Percentiles rank a stretch among this genome's conserved stretches.
These are phyloP conservation scores for Serendipita sp. DNA, from an alignment of 768 basidiomycete species.

Conservation along the genomic window DNA sequence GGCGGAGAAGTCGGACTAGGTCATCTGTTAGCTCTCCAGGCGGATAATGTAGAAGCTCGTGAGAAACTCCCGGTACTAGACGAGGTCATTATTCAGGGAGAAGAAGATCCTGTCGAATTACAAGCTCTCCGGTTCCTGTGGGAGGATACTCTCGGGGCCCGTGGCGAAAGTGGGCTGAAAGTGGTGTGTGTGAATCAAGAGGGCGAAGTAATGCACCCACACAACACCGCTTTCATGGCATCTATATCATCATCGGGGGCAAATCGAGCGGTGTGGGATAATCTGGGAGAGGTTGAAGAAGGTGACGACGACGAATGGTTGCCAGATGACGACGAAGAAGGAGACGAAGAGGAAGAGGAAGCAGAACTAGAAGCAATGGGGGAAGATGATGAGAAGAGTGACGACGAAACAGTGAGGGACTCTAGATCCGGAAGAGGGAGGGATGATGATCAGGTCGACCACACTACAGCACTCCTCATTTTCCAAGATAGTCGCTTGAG, in stretches of 20 bases:
- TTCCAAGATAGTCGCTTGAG: background rate
- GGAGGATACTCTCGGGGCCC: background rate
- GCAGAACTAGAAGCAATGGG: background rate
- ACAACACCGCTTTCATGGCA: background rate
- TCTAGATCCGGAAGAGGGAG: background rate
- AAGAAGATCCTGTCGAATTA: background rate
- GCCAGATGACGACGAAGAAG: background rate
- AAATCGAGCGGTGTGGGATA: background rate
- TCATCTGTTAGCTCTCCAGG: background rate
- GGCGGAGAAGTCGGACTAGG: background rate
- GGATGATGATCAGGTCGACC: constrained; percentile 4
- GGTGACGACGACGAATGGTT: background rate
- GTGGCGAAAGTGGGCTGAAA: background rate
- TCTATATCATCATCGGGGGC: background rate
- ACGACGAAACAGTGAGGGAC: constrained; percentile 1
- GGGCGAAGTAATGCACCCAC: background rate
- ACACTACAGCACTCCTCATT: constrained; percentile 1
- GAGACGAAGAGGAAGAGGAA: background rate
- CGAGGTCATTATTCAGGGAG: background rate
- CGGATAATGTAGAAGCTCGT: background rate
- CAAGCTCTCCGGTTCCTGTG: background rate
- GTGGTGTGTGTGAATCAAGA: background rate
- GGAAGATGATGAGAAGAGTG: background rate
- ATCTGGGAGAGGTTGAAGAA: background rate
- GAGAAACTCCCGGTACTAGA: background rate